Conservation (phyloP, 1,139 yeast genomes). For the Yamadazyma aaseri region DNA sequence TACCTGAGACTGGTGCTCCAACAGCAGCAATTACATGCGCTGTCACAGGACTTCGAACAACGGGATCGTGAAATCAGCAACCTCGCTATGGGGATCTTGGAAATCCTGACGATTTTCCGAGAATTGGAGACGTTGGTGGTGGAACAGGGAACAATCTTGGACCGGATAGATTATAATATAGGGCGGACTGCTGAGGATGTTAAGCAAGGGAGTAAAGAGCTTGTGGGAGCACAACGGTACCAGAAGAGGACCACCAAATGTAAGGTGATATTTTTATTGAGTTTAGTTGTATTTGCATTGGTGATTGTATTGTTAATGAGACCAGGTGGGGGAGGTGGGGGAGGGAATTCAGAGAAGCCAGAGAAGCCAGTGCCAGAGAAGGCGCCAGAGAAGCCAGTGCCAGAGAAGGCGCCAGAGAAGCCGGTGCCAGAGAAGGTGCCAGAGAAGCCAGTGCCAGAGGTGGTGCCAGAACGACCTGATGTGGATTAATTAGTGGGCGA, state of each 20-base stretch:
- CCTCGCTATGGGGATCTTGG: conserved; percentile 91
- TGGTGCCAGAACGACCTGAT: conserved; percentile 5
- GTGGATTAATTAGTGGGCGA: no score
- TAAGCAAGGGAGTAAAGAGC: conserved; percentile 73
- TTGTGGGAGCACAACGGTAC: conserved; percentile 71
- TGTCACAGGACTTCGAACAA: conserved; percentile 47
- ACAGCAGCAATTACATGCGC: conserved; percentile 46
- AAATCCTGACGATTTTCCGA: conserved; percentile 87
- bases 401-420: conserved; percentile 2
- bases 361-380: background rate
- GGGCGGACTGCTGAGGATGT: conserved; percentile 76
- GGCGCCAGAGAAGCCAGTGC: conserved; percentile 1
- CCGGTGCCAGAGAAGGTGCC: background rate
- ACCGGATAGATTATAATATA: conserved; percentile 88
- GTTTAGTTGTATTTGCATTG: conserved; percentile 68
- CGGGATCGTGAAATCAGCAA: conserved; percentile 87
- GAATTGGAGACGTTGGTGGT: conserved; percentile 90
- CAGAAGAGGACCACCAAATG: conserved; percentile 92
- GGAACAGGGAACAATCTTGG: conserved; percentile 93
- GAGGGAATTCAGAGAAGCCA: background rate
- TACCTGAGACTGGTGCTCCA: conserved; percentile 42
- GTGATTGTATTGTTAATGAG: conserved; percentile 69
- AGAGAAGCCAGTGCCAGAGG: background rate
- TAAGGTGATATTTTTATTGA: conserved; percentile 72
- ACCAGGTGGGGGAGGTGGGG: conserved; percentile 49